phyloP scores from a whole-genome alignment of 108 stramenopile species.

The Cyclotella choctawhatcheeana region DNA sequence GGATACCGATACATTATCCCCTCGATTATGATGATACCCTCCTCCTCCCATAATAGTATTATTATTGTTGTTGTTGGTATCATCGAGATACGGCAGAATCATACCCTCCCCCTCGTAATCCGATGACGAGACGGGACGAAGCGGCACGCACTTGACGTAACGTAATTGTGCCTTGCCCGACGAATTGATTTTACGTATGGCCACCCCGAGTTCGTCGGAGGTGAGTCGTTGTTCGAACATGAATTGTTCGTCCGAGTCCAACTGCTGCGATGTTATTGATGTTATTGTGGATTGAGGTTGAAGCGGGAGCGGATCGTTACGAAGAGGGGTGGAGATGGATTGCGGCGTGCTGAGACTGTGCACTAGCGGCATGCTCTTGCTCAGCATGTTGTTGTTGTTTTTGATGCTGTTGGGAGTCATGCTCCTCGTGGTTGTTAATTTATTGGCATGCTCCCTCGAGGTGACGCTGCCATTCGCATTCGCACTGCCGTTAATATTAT shows the following conservation, averaged over 20 bases:
- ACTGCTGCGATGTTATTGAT: neutral
- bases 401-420: no score
- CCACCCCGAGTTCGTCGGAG: slow-evolving; percentile 78
- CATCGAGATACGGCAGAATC: no score
- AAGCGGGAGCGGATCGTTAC: neutral
- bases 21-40: no score
- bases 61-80: no score
- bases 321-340: neutral
- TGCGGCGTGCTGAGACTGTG: neutral
- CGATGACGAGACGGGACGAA: slow-evolving; percentile 51
- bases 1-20: slow-evolving; percentile 13
- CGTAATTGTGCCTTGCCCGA: slow-evolving; percentile 83
- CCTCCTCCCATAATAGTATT: no score
- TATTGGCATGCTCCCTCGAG: no score
- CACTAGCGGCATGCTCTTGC: neutral
- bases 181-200: slow-evolving; percentile 86
- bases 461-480: no score
- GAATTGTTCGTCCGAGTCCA: slow-evolving; percentile 76
- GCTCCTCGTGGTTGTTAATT: no score
- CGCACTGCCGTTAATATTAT: no score
- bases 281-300: neutral
- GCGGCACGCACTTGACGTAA: slow-evolving; percentile 75
- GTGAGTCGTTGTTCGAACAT: slow-evolving; percentile 85
- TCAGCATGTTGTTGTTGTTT: no score
- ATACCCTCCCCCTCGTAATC: slow-evolving; percentile 28